Base-by-base conservation (phyloP, 1,139 yeast species). In the Meyerozyma elateridarum region DNA sequence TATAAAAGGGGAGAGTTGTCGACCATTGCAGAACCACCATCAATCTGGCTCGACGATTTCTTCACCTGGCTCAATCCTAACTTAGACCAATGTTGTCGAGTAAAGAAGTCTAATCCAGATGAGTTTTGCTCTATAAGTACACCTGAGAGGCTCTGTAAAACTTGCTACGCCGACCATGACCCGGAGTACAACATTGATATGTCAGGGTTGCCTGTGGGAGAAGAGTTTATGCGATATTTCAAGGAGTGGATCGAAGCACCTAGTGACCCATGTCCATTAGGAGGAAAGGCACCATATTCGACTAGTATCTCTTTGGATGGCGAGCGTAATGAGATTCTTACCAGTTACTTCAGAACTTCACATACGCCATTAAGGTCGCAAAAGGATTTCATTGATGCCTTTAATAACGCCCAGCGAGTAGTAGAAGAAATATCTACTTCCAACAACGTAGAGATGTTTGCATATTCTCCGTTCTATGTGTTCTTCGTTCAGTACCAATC, bases 31-130 rank as follows among this genome's bases (percentile, higher is more conserved):
- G 93, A 85, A 31, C 96, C 97, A 0, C 75, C 87, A 2, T 79
- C 96, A 1, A 82, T 83, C 46, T 91, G 97, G 97, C 63, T 88
- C 33, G 98, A 91, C 55, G 97, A 91, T 51, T 89, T 77, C 51
- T 67, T 91, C 41, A 72, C 79, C 30, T 91, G 93, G 84, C 61
- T 89, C 39, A 88, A 88, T 49, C 98, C 98, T 0, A 74, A 73
- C 28, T 65, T 89, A 33, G 93, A 82, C 43, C 83, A 84, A 44
- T 91, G 98, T 56, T 91, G 97, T 50, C 64, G 94, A 18, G 62
- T 78, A 24, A 71, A 70, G 40, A 80, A 79, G 46, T 26, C 35
- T 5, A 38, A 38, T 12, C 29, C 33, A n/a, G 42, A 43, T 6
- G 70, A 73, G 37, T 73, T 83, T 37, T 87, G 96, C 50, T 57